Evolutionary conservation across 139 green algal species (phyloP).

Genomic region (Desmodesmus armatus): DNA sequence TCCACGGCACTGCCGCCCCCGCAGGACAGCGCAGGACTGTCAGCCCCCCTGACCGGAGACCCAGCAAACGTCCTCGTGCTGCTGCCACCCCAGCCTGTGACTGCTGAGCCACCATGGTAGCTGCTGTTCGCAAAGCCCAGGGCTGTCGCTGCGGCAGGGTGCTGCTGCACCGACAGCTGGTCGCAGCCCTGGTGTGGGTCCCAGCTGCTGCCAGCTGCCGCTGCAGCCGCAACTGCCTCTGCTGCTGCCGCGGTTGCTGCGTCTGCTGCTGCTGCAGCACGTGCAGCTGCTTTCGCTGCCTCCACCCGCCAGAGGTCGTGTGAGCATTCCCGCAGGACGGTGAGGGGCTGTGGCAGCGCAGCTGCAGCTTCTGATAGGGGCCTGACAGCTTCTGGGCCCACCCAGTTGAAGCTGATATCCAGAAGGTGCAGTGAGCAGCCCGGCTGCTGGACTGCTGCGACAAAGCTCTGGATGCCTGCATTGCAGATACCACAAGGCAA

Average conservation of each 20-base stretch:
- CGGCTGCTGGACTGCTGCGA: background rate
- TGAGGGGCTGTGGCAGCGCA: background rate
- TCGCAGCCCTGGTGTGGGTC: too few species aligned
- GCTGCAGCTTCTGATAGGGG: background rate
- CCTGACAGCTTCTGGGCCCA: constrained; percentile 5
- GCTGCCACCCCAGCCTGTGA: background rate
- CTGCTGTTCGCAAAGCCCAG: background rate
- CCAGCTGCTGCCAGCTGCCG: background rate
- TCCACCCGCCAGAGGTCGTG: constrained; percentile 25
- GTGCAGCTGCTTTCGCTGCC: constrained; percentile 23
- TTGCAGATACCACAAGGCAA: background rate
- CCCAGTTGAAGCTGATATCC: constrained; percentile 40
- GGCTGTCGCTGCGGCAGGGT: background rate
- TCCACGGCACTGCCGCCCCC: background rate
- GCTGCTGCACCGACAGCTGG: background rate
- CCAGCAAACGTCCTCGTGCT: background rate
- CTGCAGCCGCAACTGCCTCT: background rate
- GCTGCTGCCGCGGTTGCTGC: background rate
- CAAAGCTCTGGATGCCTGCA: background rate
- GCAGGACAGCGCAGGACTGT: background rate
- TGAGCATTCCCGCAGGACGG: constrained; percentile 13
- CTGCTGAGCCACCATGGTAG: background rate
- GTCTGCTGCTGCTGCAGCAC: background rate
- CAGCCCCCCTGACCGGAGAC: background rate
- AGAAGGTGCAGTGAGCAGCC: constrained; percentile 7